Conservation (phyloP, 768 basidiomycete species). For the Holtermanniella nyarrowii region DNA sequence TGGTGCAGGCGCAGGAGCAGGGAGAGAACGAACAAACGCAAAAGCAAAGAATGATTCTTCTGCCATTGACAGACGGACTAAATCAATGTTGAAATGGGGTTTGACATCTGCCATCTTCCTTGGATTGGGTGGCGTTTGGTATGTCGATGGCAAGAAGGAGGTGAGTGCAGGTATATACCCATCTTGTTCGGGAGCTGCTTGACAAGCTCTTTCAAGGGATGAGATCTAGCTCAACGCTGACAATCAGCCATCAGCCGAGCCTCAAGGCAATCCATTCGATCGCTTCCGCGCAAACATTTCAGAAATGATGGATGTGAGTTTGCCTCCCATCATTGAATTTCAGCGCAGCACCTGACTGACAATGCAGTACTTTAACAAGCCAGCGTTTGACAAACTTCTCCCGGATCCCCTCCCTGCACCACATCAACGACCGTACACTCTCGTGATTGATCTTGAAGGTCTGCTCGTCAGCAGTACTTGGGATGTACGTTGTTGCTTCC, state of each 20-base stretch:
- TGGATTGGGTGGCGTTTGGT: slow-evolving; percentile 51
- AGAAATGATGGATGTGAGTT: slow-evolving; percentile 31
- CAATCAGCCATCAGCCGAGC: slow-evolving; percentile 43
- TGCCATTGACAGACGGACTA: slow-evolving; percentile 62
- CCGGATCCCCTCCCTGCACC: slow-evolving; percentile 74
- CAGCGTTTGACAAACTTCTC: slow-evolving; percentile 81
- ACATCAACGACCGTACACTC: slow-evolving; percentile 81
- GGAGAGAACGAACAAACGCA: slow-evolving; percentile 29
- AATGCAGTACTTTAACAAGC: slow-evolving; percentile 77
- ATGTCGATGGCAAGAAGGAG: slow-evolving; percentile 71
- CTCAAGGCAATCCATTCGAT: not conserved
- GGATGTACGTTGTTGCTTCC: slow-evolving; percentile 60
- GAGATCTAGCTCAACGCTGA: too few species aligned
- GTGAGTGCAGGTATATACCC: slow-evolving; percentile 51
- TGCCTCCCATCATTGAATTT: too few species aligned
- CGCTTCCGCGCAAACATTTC: slow-evolving; percentile 11
- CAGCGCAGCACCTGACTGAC: not conserved
- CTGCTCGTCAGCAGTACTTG: slow-evolving; percentile 82
- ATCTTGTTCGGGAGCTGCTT: slow-evolving; percentile 44
- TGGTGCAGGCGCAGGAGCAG: slow-evolving; percentile 4
- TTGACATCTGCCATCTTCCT: slow-evolving; percentile 49
- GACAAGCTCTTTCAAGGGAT: too few species aligned
- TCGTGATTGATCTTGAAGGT: slow-evolving; percentile 83
- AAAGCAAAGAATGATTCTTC: slow-evolving; percentile 63
- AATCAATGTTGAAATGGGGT: slow-evolving; percentile 50